Percentiles rank a stretch among this genome's conserved stretches.
These are phyloP conservation scores for Microbotryum saponariae DNA, from an alignment of 1,284 basidiomycete species.

Conservation along the genomic window DNA sequence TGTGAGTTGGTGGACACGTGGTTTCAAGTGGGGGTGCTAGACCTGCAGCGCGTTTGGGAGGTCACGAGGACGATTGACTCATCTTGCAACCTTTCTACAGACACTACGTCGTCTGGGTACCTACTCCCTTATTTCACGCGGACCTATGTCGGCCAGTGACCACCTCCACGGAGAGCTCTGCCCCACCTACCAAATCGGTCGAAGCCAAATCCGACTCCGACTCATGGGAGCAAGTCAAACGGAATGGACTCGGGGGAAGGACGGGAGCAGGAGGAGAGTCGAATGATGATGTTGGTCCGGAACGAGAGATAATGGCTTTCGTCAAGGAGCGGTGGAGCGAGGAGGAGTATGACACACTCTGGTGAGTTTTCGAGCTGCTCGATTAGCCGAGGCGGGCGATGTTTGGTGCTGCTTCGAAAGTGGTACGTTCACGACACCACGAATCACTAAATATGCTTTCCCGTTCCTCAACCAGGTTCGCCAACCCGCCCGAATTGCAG, in stretches of 20 bases:
- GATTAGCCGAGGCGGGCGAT: background rate
- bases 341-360: slow-evolving; percentile 66
- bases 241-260: slow-evolving; percentile 62
- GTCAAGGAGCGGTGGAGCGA: slow-evolving; percentile 58
- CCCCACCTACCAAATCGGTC: background rate
- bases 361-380: slow-evolving; percentile 52
- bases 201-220: slow-evolving; percentile 4
- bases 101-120: slow-evolving; percentile 66
- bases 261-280: slow-evolving; percentile 57
- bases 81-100: background rate
- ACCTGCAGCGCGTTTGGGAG: background rate
- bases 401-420: background rate
- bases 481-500: slow-evolving; percentile 53
- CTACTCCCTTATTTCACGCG: slow-evolving; percentile 58
- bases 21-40: background rate
- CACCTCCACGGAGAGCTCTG: slow-evolving; percentile 1
- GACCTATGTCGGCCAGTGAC: slow-evolving; percentile 8
- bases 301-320: slow-evolving; percentile 52
- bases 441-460: slow-evolving; percentile 2
- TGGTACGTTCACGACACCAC: background rate
- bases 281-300: slow-evolving; percentile 52
- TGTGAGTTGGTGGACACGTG: background rate
- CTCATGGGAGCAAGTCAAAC: slow-evolving; percentile 27
- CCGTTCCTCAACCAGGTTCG: slow-evolving; percentile 14
- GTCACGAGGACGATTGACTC: no score